Conservation (phyloP, 78 protist genomes). For the Paratrimastix pyriformis region DNA sequence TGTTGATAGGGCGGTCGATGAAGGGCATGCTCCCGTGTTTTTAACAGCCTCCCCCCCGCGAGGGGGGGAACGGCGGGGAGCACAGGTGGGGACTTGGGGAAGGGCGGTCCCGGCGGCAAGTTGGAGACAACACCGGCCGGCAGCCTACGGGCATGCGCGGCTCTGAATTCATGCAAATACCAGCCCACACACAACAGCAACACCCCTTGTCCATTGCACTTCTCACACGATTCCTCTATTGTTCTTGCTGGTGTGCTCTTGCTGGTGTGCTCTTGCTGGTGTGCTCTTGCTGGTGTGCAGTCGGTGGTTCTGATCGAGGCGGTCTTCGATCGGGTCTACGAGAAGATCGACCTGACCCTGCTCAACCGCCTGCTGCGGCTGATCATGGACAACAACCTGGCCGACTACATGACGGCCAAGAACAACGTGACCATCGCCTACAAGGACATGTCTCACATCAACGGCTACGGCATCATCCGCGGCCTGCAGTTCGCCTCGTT, state of each 20-base stretch:
- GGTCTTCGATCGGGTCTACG: slow-evolving; percentile 71
- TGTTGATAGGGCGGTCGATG: no score
- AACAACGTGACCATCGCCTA: slow-evolving; percentile 86
- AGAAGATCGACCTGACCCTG: slow-evolving; percentile 94
- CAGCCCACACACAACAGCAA: no score
- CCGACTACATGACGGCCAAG: slow-evolving; percentile 99
- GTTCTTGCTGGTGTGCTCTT: no score
- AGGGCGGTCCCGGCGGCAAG: neutral
- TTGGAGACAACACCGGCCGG: no score
- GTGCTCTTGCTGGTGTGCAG: no score
- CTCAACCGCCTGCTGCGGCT: slow-evolving; percentile 91
- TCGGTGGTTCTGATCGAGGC: slow-evolving; percentile 82
- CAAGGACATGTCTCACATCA: slow-evolving; percentile 97
- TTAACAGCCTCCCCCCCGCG: no score
- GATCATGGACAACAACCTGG: slow-evolving; percentile 94
- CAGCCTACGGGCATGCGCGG: no score
- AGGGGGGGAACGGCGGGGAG: neutral
- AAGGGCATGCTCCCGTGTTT: no score
- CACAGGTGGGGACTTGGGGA: neutral
- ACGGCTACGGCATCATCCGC: slow-evolving; percentile 86
- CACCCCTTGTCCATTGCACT: no score
- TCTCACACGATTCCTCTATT: no score
- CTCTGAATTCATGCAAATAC: no score
- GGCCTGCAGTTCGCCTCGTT: slow-evolving; percentile 99
- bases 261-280: no score